Evolutionary conservation across 2,329 filamentous ascomycete species (phyloP), one percentile per base, ranked within the genome.

Genomic region (Epichloe scottii): DNA sequence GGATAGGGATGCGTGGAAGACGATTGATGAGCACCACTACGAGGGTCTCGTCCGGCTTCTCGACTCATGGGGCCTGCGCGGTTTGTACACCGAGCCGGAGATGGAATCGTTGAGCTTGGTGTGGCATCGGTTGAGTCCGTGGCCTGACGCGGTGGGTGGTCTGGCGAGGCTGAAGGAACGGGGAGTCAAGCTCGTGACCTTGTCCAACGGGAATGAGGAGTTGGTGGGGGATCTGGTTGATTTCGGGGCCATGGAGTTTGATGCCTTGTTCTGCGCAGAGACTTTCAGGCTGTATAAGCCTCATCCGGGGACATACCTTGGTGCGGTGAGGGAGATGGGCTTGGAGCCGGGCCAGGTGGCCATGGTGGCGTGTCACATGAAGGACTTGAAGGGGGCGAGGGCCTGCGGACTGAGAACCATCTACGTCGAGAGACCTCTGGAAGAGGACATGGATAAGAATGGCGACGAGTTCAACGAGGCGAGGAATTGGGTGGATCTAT

Each of bases 241-340:
- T 48, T 72, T 79, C 58, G 82, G 77, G 1, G 64, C 66, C 4
- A 72, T 90, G 48, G 75, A 74, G 0, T 91, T 89, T 59, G 71
- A 72, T 21, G 67, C 73, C 50, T 59, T 89, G 39, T 70, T 84
- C 53, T 86, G 81, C 8, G 79, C 81, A 0, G 85, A 86, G 65
- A 76, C 83, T 55, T 91, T 90, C 61, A 69, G 73, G 43, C 80
- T 79, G 0, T 93, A 91, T 65, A 93, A 93, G 70, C 87, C 87
- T 1, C 74, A 78, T 54, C 76, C 78, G 7, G 70, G 65, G 48
- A 81, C 84, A 2, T 93, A 93, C 61, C 71, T 77, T 1, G 86
- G 87, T 4, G 86, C 84, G 0, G 84, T 74, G 2, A 65, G 71
- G 51, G 72, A 70, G 56, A 66, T 90, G 49, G 78, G 75, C 0